Conservation (phyloP, 2,329 filamentous ascomycete genomes). For the Diaporthe vexans region DNA sequence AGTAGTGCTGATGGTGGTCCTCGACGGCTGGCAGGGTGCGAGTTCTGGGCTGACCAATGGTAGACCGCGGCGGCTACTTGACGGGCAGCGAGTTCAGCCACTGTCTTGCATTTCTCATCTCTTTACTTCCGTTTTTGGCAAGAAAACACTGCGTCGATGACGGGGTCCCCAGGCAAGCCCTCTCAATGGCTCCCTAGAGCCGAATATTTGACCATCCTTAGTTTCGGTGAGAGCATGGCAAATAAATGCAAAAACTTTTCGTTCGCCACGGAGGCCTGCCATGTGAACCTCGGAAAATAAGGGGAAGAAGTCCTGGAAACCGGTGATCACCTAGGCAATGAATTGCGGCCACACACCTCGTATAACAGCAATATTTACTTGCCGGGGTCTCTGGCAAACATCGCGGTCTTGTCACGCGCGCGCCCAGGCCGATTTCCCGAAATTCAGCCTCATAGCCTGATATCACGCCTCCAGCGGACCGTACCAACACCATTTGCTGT, state of each 20-base stretch:
- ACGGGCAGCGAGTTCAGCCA: background rate
- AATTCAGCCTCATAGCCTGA: constrained; percentile 16
- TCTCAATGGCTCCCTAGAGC: too few relatives aligned
- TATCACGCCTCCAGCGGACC: background rate
- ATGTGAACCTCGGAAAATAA: too few relatives aligned
- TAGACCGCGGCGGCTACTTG: background rate
- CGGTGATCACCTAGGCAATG: background rate
- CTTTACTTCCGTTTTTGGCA: background rate
- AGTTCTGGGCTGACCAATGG: background rate
- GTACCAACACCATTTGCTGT: background rate
- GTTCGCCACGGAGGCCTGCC: background rate
- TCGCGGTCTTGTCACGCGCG: background rate
- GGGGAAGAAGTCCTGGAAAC: too few relatives aligned
- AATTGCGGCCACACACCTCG: background rate
- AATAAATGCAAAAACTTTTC: too few relatives aligned
- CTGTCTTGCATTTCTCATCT: background rate
- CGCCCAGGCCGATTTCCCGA: background rate
- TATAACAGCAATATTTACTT: too few relatives aligned
- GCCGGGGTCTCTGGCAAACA: background rate
- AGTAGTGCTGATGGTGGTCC: constrained; percentile 24
- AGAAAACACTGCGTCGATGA: background rate
- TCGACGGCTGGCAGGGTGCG: constrained; percentile 7
- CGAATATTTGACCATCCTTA: background rate
- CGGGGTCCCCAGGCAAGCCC: too few relatives aligned
- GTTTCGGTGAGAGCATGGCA: background rate